Evolutionary conservation across 108 stramenopile species (phyloP), one percentile per base, ranked within the genome.

Genomic region (Cyclotella baltica): DNA sequence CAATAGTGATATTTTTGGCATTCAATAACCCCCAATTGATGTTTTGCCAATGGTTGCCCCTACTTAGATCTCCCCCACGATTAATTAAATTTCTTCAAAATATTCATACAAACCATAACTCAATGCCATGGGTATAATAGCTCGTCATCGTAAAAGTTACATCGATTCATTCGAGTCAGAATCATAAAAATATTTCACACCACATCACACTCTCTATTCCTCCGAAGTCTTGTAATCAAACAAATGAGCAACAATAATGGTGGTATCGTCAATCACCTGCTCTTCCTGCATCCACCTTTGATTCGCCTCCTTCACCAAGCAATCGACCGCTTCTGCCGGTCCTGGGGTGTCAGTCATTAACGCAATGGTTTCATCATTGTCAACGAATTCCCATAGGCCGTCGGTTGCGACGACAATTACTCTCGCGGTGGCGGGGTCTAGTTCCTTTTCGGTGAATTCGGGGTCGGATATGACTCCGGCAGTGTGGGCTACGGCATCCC

Each of bases 221-320:
- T 81, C 62, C 18, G 80, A 75, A 61, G 86, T 66, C 78, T 87
- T 93, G 88, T 91, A 93, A 55, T 83, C 89, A 77, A 92, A 93
- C 33, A 99, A 65, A 75, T 96, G 97, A 40, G 98, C 98, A 63
- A 97, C 95, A 85, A 96, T 95, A 59, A 99, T 90, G 29, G 98
- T 99, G 20, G 98, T 99, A 87, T 99, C 98, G 72, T 99, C 98
- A 78, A 99, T 97, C 43, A 99, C 98, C 67, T 96, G 96, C 75
- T 99, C 98, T 76, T 98, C 97, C 62, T 84, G 82, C 96, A 98
- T 96, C 98, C 98, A 99, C 80, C 98, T 91, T 35, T 87, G 86
- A 59, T 92, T 96, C 0, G 96, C 92, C 80, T 98, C 97, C 29
- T 90, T 87, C 34, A 97, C 96, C 11, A 99, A 85, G 52, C 73